Evolutionary conservation across 140 eudicot genomes (phyloP), one percentile per base, ranked within the genome.

Genomic region (Stevia rebaudiana): DNA sequence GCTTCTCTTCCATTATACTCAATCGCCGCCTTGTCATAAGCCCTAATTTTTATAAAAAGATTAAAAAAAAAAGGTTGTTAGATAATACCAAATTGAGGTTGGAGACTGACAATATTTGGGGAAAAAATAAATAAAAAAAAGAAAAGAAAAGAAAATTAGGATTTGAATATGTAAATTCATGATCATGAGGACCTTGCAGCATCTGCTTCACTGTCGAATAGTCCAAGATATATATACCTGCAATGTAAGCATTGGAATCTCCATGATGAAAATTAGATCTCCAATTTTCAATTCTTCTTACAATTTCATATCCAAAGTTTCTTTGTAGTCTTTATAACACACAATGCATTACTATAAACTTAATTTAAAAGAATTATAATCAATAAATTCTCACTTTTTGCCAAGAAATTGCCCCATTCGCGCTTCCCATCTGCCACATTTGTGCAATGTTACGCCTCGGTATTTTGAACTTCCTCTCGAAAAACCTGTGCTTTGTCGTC

Each of bases 381-480:
- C 12, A 23, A 11, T 42, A 71, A 67, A 56, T 50, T 41, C 97
- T 85, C 59, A 89, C 97, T 89, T 89, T 76, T 89, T 89, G 63
- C 95, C 95, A 31, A 83, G 78, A n/a, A 89, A 81, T 64, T 89
- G 97, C 49, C 97, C 97, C 97, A 86, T 89, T 24, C 97, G 86
- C 55, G 97, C 97, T 74, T 89, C 97, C 97, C 97, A 89, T 78
- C 84, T 72, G 71, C 97, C 97, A 72, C 95, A 89, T 69, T 89
- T 89, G 65, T 85, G 97, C 31, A 89, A 73, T 0, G 95, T 83
- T 13, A 89, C 97, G 40, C 97, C 95, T 79, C 95, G 76, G 72
- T 80, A 89, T 35, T 85, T 89, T 1, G 97, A 85, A 74, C 86
- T 89, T 49, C 96, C 96, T 35, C 97, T 81, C 11, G 92, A 75